These are phyloP conservation scores for Aspergillus puulaauensis DNA, from an alignment of 2,329 filamentous ascomycete species.

Conservation along the genomic window DNA sequence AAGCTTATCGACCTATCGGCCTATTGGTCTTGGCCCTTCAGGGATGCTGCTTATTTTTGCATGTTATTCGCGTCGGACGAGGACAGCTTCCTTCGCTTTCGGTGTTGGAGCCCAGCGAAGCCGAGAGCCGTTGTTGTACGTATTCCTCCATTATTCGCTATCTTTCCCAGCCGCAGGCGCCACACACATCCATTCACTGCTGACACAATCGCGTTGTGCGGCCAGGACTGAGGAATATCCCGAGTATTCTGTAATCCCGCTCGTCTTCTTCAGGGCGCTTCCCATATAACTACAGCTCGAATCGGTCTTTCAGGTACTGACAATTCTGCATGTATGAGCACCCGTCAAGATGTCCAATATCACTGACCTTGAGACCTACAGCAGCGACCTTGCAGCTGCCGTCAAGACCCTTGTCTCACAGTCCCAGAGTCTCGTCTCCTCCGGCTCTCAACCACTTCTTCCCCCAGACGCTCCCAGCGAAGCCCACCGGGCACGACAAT, in stretches of 20 bases:
- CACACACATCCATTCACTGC: too few species aligned
- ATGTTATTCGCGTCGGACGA: too few species aligned
- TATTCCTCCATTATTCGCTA: neutral
- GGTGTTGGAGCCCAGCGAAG: neutral
- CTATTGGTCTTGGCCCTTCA: too few species aligned
- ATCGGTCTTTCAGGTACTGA: too few species aligned
- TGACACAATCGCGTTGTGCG: too few species aligned
- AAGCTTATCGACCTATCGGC: too few species aligned
- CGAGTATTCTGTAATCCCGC: neutral
- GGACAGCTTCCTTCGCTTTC: neutral
- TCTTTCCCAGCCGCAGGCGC: neutral
- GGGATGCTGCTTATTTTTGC: too few species aligned
- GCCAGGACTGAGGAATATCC: neutral
- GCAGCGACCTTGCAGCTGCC: neutral
- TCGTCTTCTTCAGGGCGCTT: neutral
- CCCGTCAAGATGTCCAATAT: constrained; percentile 1
- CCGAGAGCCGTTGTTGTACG: neutral
- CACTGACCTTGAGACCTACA: neutral
- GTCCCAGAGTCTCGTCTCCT: neutral
- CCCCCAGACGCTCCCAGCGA: neutral
- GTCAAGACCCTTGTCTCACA: constrained; percentile 3
- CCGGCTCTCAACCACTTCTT: neutral
- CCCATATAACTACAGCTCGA: too few species aligned
- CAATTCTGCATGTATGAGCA: too few species aligned
- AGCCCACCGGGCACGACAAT: constrained; percentile 3